Base-by-base conservation (phyloP, 2,329 filamentous ascomycete species). In the Xylaria sp. region DNA sequence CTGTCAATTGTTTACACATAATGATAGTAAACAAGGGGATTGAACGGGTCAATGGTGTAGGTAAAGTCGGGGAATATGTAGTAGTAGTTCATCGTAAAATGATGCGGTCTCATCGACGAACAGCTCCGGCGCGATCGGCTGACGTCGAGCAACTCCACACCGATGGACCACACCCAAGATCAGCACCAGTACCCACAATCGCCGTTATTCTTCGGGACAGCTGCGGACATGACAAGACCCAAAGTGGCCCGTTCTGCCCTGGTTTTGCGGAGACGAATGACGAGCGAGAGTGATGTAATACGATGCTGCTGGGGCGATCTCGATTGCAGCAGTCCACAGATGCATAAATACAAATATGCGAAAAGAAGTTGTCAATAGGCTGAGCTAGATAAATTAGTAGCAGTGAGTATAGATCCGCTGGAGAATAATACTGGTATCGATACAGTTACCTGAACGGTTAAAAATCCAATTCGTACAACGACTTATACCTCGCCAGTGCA, bases 81-180 rank as follows among this genome's bases (percentile, higher is more conserved):
- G n/a, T n/a, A n/a, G n/a, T n/a, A n/a, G n/a, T n/a, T n/a, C n/a
- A n/a, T n/a, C n/a, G n/a, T n/a, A n/a, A n/a, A n/a, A n/a, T n/a
- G n/a, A n/a, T n/a, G n/a, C n/a, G n/a, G n/a, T n/a, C n/a, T n/a
- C n/a, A n/a, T n/a, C n/a, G n/a, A 40, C 37, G n/a, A 17, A 40
- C 7, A 17, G 47, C 31, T 51, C 47, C 47, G 47, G 17, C 7
- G 31, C 2, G n/a, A 37, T 38, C 38, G 47, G 31, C 21, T 51
- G 47, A 51, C 31, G 31, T 51, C 33, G 47, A 51, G 21, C 9
- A 35, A 37, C 53, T 55, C 53, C 53, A 55, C 53, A 46, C 17
- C n/a, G 21, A n/a, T n/a, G n/a, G n/a, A n/a, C 53, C 53, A 55
- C 53, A 46, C 17, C n/a, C 21, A 44, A 37, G 31, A 46, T 51